Evolutionary conservation across 1,284 basidiomycete genomes (phyloP), one percentile per base, ranked within the genome.

Genomic region (Melampsora americana): DNA sequence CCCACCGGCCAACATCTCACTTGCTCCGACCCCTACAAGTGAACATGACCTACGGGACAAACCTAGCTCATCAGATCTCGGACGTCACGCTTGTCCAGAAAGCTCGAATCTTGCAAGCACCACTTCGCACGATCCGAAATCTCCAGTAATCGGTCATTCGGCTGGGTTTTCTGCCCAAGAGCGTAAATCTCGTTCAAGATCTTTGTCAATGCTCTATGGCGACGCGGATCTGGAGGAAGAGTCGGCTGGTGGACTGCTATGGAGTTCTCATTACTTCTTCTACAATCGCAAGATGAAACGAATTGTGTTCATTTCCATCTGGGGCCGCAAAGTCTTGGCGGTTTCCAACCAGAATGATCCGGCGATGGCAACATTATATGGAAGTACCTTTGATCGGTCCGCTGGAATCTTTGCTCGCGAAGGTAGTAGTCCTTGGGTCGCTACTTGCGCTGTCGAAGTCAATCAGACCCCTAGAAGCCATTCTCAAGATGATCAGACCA

Each of bases 231-330:
- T 59, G n/a, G 82, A 82, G 84, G n/a, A 84, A 83, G 78, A 85
- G 83, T 78, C 84, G 79, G 81, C 81, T 18, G 93, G 93, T n/a
- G 91, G 93, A 5, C 85, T 98, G 77, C 86, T 98, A 6, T 98
- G 95, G 95, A 93, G 92, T 46, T 94, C 92, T 18, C 93, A 97
- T 83, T 96, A 93, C 88, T 97, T 99, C 86, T 96, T 99, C 86
- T 87, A 95, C 82, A 96, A 95, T 85, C 88, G 90, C 82, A 95
- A 93, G 80, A 84, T 84, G 79, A 98, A 96, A 85, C 89, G 95
- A 26, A 89, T 99, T 80, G 84, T 99, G 67, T 98, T 96, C 83
- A 88, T 97, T 77, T 92, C 92, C 0, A 89, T 93, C 7, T 97
- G 93, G 92, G 92, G 93, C n/a, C 87, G 90, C 50, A 90, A 91